Base-by-base conservation (phyloP, 176 grass and related monocot species). In the Chloris gayana region DNA sequence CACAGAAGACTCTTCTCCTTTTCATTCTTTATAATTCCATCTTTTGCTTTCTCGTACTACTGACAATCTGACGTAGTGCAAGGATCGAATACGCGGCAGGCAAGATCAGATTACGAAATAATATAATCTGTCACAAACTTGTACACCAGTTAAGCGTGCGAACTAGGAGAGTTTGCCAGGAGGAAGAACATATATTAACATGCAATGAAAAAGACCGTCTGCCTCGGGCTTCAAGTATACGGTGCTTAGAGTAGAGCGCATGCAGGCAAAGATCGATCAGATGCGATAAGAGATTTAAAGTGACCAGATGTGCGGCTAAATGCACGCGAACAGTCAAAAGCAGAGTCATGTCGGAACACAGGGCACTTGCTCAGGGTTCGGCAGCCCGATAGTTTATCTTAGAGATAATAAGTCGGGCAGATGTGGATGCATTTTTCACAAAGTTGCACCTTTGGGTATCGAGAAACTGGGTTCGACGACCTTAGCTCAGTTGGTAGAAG, bases 271-370 rank as follows among this genome's bases (percentile, higher is more conserved):
- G 54, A 72, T 35, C n/a, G n/a, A 58, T 58, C 3, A 77, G 14
- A 77, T 62, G 65, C 15, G 9, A 37, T 61, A 30, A 73, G 49
- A 45, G 53, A 60, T 68, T n/a, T 50, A 75, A 87, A 87, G 58
- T 47, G 17, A 9, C 77, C 8, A 5, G 29, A 61, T 4, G 12
- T 69, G 37, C 73, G 21, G 38, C 51, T 4, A 68, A 82, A 49
- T 22, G 69, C 45, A 66, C 56, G 60, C 17, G 31, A 15, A 14
- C 22, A 39, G 34, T 86, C 37, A 67, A 86, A 85, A 73, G 45
- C 13, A 2, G 61, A 5, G 35, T 37, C 35, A 37, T 37, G 35
- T n/a, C n/a, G n/a, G n/a, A n/a, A n/a, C n/a, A n/a, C n/a, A n/a
- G n/a, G n/a, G n/a, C n/a, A n/a, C n/a, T n/a, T n/a, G n/a, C n/a